These are phyloP conservation scores for Hibiscus tridactylites DNA, from an alignment of 345 rosid genomes.

Conservation along the genomic window DNA sequence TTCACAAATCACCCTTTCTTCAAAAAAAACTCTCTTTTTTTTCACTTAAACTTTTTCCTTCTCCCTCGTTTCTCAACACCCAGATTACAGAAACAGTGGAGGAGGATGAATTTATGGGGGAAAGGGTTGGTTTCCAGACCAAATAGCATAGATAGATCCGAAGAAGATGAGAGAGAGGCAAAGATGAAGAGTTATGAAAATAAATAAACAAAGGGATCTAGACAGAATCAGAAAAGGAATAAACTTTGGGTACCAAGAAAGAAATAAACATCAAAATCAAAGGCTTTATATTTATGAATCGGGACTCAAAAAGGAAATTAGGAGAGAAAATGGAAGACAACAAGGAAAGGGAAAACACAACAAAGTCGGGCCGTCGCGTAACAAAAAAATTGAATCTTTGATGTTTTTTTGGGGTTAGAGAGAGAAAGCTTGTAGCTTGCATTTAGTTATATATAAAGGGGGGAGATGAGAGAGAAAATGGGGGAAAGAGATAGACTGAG, in stretches of 20 bases:
- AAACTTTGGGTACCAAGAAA: slow-evolving; percentile 22
- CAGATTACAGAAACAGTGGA: neutral
- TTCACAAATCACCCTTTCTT: neutral
- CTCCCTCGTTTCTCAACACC: neutral
- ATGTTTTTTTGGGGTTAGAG: slow-evolving; percentile 2
- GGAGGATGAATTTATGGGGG: neutral
- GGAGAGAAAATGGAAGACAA: neutral
- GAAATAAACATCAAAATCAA: neutral
- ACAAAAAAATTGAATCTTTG: slow-evolving; percentile 43
- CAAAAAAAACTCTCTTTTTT: neutral
- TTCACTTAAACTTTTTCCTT: neutral
- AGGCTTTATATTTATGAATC: no score
- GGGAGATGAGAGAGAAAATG: no score
- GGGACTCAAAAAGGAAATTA: no score
- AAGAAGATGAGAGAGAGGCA: neutral
- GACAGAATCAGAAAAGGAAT: slow-evolving; percentile 58
- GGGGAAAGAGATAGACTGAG: slow-evolving; percentile 2
- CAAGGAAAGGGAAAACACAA: neutral
- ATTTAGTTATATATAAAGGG: no score
- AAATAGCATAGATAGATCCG: slow-evolving; percentile 43
- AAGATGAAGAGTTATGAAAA: slow-evolving; percentile 3
- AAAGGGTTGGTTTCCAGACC: neutral
- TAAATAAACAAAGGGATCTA: slow-evolving; percentile 56
- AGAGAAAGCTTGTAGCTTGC: neutral
- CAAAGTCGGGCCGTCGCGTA: slow-evolving; percentile 87